phyloP scores from a whole-genome alignment of 2,329 filamentous ascomycete genomes.

The Sphaerulina vaccinii region DNA sequence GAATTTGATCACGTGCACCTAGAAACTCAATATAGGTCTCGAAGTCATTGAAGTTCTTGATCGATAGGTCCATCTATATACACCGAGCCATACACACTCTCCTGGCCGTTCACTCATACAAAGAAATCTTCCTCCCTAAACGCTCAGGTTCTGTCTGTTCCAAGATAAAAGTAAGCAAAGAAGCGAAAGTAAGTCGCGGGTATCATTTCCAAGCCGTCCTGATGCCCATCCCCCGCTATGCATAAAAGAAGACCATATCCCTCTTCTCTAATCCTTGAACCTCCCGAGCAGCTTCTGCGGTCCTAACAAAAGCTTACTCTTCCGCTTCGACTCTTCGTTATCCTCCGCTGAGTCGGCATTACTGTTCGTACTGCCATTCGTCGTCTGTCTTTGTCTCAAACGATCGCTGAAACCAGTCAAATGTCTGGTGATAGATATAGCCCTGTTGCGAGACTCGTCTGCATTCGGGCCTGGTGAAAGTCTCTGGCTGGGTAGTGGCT shows the following conservation, averaged over 20 bases:
- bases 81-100: background rate
- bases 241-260: background rate
- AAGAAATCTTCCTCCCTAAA: background rate
- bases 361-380: background rate
- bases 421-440: conserved; percentile 31
- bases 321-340: conserved; percentile 39
- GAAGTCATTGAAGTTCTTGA: too few relatives aligned
- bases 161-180: background rate
- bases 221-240: conserved; percentile 4
- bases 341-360: conserved; percentile 24
- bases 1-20: too few relatives aligned
- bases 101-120: background rate
- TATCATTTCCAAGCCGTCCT: conserved; percentile 1
- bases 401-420: conserved; percentile 35
- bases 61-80: background rate
- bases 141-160: background rate
- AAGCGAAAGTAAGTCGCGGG: conserved; percentile 7
- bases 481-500: conserved; percentile 4
- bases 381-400: conserved; percentile 24
- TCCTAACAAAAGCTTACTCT: conserved; percentile 43
- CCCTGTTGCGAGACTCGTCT: conserved; percentile 23
- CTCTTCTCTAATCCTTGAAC: conserved; percentile 32
- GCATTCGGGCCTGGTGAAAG: background rate
- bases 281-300: conserved; percentile 44
- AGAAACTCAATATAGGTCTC: too few relatives aligned